Base-by-base conservation (phyloP, 106 monocot species). In the Allium fistulosum region DNA sequence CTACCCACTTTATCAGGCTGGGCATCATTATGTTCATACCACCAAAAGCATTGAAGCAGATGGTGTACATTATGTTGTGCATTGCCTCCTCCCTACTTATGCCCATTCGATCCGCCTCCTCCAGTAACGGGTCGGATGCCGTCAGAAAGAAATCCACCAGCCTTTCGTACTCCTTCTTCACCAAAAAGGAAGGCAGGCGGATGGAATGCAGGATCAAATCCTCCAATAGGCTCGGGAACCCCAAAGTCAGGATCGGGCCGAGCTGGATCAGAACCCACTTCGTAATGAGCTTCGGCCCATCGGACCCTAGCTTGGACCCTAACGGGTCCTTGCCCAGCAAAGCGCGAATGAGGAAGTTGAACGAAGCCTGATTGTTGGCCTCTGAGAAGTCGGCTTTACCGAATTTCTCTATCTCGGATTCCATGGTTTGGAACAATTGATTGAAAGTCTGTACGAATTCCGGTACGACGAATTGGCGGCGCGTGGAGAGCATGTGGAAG, bases 31-130 rank as follows among this genome's bases (percentile, higher is more conserved):
- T 63, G 76, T 84, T 92, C 81, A 97, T 75, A 9, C 96, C 96
- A 9, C 96, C 96, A 55, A 80, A 97, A 16, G 88, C 51, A 66
- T 97, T 97, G 88, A 97, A 92, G 79, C 96, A 92, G n/a, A 72
- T 68, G 8, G 96, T 69, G 80, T 88, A 97, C 10, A 97, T 4
- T 28, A 97, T 18, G 72, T 97, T 97, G 74, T 97, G 96, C 22
- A 88, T 69, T 11, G 96, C 92, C 71, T 97, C 96, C 10, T 97
- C 96, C 1, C 75, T 55, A 8, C 82, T 68, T 18, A 97, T 55
- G 28, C 92, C 92, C 57, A 92, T 76, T 26, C 75, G 52, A 56
- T 82, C 88, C 9, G 84, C 96, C 65, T 92, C 96, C 46, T 92
- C 88, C 88, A 66, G 11, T 70, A 65, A 51, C 75, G 26, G 27